Conservation (phyloP, 805 yeast genomes). For the Candida nemodendra region DNA sequence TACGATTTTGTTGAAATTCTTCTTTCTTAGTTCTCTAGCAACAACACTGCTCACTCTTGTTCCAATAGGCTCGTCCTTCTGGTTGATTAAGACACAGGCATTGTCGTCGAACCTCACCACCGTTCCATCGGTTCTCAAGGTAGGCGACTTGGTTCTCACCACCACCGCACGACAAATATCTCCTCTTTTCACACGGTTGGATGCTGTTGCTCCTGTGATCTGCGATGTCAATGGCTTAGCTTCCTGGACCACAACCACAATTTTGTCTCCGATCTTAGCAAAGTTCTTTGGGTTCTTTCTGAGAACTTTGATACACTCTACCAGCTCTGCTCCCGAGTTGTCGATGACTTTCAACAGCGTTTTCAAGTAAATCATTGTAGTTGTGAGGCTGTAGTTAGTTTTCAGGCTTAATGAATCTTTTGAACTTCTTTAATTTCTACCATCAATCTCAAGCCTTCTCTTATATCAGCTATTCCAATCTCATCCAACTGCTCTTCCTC, state of each 20-base stretch:
- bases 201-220: slow-evolving; percentile 69
- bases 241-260: slow-evolving; percentile 91
- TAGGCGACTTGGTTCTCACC: slow-evolving; percentile 78
- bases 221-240: slow-evolving; percentile 73
- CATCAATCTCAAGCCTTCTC: no score
- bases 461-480: no score
- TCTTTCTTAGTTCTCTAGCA: slow-evolving; percentile 83
- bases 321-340: slow-evolving; percentile 90
- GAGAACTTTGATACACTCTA: slow-evolving; percentile 92
- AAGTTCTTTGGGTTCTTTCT: slow-evolving; percentile 83
- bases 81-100: slow-evolving; percentile 93
- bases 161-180: slow-evolving; percentile 95
- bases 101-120: slow-evolving; percentile 88
- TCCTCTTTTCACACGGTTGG: slow-evolving; percentile 87
- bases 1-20: slow-evolving; percentile 80
- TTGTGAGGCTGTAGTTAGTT: no score
- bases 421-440: no score
- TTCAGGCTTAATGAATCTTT: no score
- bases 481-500: no score
- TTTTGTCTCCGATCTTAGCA: slow-evolving; percentile 86
- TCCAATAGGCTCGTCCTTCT: slow-evolving; percentile 88
- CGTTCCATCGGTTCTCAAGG: slow-evolving; percentile 82
- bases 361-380: slow-evolving; percentile 90
- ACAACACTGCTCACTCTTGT: slow-evolving; percentile 89
- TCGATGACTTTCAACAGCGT: slow-evolving; percentile 87